Evolutionary conservation across 2,329 filamentous ascomycete species (phyloP), one percentile per base, ranked within the genome.

Genomic region (Aureobasidium sp.): DNA sequence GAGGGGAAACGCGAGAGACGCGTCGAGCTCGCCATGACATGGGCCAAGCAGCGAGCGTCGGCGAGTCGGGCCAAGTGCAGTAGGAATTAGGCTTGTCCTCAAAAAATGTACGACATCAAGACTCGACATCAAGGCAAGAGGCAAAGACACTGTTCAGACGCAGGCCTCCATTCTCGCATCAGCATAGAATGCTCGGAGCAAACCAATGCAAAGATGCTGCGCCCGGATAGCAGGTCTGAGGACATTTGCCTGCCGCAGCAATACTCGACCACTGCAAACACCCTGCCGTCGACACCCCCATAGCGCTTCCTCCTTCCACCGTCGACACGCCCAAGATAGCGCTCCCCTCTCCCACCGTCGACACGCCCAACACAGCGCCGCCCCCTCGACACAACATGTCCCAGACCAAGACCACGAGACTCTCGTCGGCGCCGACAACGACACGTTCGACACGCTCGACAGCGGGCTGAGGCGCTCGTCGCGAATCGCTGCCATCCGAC

Each of bases 121-220:
- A 55, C 51, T 55, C 51, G 19, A 31, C 23, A 21, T 31, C n/a
- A n/a, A n/a, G 47, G 47, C 47, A 50, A 50, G 47, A 50, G 47
- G 49, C 49, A 40, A 49, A 19, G 25, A 13, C 43, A 38, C 15
- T 53, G 15, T 53, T 29, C 35, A 27, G 33, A 38, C 49, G 11
- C 51, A 27, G 27, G 40, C 33, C 25, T 25, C 5, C 11, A n/a
- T 55, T 55, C 51, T 23, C 25, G 8, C 40, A 17, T 7, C 53
- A 64, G 63, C 45, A 58, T 62, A 51, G 58, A 55, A 66, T 68
- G 66, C 62, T 57, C 53, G 46, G 57, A 63, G 62, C 53, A 31
- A 61, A 58, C 66, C 64, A 66, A 68, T 68, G 66, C 65, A 63
- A 68, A 67, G 64, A 67, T 68, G 66, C 17, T 35, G 37, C 61